Evolutionary conservation across 768 basidiomycete genomes (phyloP), one percentile per base, ranked within the genome.

Genomic region (Boletales sp.): DNA sequence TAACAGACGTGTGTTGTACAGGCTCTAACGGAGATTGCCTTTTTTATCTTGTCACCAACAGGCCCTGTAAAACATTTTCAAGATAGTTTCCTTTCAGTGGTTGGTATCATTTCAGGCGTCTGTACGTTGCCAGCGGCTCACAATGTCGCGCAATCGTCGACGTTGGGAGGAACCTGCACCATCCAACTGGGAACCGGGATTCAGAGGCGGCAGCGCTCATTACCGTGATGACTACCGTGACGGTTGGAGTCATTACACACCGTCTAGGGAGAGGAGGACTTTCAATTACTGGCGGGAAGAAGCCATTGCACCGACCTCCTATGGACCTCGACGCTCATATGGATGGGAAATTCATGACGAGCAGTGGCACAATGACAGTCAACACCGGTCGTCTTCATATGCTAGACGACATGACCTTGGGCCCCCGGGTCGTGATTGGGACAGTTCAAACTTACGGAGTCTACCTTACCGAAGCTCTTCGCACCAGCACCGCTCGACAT

Each of bases 261-360:
- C 54, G 18, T 36, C 53, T 10, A 32, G 39, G 8, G 56, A 46
- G 13, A 43, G 53, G 10, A 45, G 49, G 21, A 41, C 46, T 14
- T 61, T 57, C 49, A 54, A 65, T 34, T 59, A 66, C n/a, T 61
- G 64, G 64, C 48, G 52, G 12, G 63, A 63, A n/a, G 53, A 58
- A 21, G 2, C 39, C 37, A 12, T 21, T 12, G 14, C 14, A 4
- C 41, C 46, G 12, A 41, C 32, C 38, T 48, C 50, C 15, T 25
- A 46, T 43, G 17, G 40, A 19, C 43, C 57, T 41, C 49, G 37
- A 39, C 51, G 33, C 25, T 25, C 57, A 17, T 41, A 57, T 36
- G 30, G 25, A n/a, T 21, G 32, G 41, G 55, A 54, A 28, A 33
- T 25, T 15, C 28, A 36, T 41, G 43, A 46, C n/a, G 57, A 51